These are phyloP conservation scores for Xylaria sp. DNA, from an alignment of 2,329 filamentous ascomycete genomes.

Conservation along the genomic window DNA sequence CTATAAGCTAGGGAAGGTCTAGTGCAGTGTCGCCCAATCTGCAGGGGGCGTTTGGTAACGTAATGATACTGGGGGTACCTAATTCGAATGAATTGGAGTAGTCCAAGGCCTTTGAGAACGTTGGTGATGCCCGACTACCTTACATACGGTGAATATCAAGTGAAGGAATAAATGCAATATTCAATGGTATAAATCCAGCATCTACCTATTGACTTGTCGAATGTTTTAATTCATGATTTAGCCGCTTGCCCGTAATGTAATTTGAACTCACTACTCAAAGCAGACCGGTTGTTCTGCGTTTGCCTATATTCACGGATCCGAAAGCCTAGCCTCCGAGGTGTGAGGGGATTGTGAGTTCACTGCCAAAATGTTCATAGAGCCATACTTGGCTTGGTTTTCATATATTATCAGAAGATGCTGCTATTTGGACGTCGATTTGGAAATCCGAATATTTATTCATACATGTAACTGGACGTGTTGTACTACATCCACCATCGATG, in stretches of 20 bases:
- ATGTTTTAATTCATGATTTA: neutral
- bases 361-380: neutral
- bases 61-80: neutral
- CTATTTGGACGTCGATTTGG: too few relatives aligned
- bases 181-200: neutral
- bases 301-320: neutral
- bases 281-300: neutral
- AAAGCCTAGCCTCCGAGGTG: neutral
- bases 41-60: neutral
- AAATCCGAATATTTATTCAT: too few relatives aligned
- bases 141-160: neutral
- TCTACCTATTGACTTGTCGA: neutral
- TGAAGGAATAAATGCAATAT: neutral
- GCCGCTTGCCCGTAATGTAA: neutral
- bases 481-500: too few relatives aligned
- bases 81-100: neutral
- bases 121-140: neutral
- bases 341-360: neutral
- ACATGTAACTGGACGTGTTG: too few relatives aligned
- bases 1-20: neutral
- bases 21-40: neutral
- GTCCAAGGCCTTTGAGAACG: neutral
- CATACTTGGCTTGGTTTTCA: too few relatives aligned
- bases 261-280: neutral
- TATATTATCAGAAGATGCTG: too few relatives aligned